These are phyloP conservation scores for Lotus japonicus DNA, from an alignment of 306 rosid species.

Conservation along the genomic window DNA sequence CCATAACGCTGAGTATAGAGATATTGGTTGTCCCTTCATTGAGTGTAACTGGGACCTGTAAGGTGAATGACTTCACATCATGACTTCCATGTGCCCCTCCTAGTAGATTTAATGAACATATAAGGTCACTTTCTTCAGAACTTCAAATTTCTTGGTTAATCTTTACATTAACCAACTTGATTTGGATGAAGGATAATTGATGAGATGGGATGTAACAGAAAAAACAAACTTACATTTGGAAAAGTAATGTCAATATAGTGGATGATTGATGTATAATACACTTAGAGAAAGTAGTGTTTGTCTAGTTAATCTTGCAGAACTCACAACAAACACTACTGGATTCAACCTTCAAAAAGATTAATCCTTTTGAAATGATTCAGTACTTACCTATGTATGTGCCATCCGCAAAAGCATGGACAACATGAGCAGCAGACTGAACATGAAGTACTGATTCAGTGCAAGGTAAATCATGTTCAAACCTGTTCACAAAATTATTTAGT, in stretches of 20 bases:
- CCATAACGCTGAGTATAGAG: conserved; percentile 58
- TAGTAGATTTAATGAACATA: background rate
- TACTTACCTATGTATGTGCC: conserved; percentile 33
- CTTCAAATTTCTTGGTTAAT: background rate
- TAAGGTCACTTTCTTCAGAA: background rate
- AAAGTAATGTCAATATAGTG: no score
- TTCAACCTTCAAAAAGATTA: no score
- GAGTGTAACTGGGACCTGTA: conserved; percentile 26
- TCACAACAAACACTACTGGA: no score
- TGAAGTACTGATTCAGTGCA: conserved; percentile 37
- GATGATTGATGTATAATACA: no score
- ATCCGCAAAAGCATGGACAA: conserved; percentile 40
- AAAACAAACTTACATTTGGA: no score
- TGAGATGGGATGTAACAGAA: no score
- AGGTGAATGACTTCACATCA: conserved; percentile 24
- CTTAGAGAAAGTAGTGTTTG: no score
- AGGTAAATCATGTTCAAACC: conserved; percentile 42
- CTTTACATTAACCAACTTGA: background rate
- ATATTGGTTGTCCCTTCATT: conserved; percentile 44
- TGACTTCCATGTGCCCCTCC: conserved; percentile 57
- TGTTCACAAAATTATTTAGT: conserved; percentile 16
- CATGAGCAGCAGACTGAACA: conserved; percentile 46
- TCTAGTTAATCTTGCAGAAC: no score
- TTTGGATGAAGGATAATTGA: background rate
- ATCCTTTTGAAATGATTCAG: no score